phyloP scores from a whole-genome alignment of 2,329 filamentous ascomycete genomes.

The Verruconis gallopava region DNA sequence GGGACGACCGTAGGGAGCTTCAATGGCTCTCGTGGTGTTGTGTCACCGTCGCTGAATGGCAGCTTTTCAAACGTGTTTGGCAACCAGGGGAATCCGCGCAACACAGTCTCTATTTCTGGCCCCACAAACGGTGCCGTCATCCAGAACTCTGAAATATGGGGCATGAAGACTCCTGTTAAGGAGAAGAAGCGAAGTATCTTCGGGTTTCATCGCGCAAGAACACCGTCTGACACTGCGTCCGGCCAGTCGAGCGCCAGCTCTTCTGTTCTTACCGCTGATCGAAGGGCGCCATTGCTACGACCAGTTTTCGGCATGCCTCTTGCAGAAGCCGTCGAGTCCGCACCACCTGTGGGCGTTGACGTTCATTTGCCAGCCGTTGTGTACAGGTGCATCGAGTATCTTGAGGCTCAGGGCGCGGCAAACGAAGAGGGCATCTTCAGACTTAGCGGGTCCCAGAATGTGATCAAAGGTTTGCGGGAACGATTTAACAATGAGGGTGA shows the following conservation, averaged over 20 bases:
- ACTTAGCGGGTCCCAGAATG: conserved; percentile 87
- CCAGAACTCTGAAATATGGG: conserved; percentile 71
- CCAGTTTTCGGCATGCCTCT: conserved; percentile 72
- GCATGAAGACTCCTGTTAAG: conserved; percentile 65
- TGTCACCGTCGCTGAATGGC: conserved; percentile 10
- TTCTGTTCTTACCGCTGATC: conserved; percentile 26
- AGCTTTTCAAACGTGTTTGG: conserved; percentile 15
- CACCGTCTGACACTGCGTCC: conserved; percentile 51
- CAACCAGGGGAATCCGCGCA: conserved; percentile 11
- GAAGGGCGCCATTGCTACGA: conserved; percentile 31
- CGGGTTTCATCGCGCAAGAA: conserved; percentile 48
- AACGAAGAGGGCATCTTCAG: conserved; percentile 93
- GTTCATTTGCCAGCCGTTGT: conserved; percentile 81
- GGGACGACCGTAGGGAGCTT: conserved; percentile 23
- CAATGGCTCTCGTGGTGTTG: conserved; percentile 11
- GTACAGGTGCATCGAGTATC: conserved; percentile 88
- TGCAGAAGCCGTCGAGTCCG: conserved; percentile 73
- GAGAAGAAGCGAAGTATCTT: conserved; percentile 67
- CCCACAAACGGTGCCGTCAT: conserved; percentile 78
- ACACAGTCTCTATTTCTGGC: conserved; percentile 53
- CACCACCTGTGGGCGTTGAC: conserved; percentile 57
- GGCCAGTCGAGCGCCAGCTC: conserved; percentile 18
- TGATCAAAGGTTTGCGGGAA: conserved; percentile 82
- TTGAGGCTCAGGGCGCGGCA: conserved; percentile 68
- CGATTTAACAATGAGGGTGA: conserved; percentile 91